A percentile compares a stretch with the other conserved stretches of the same genome.
phyloP scores from a whole-genome alignment of 1,284 basidiomycete genomes.

The Moesziomyces parantarcticus region DNA sequence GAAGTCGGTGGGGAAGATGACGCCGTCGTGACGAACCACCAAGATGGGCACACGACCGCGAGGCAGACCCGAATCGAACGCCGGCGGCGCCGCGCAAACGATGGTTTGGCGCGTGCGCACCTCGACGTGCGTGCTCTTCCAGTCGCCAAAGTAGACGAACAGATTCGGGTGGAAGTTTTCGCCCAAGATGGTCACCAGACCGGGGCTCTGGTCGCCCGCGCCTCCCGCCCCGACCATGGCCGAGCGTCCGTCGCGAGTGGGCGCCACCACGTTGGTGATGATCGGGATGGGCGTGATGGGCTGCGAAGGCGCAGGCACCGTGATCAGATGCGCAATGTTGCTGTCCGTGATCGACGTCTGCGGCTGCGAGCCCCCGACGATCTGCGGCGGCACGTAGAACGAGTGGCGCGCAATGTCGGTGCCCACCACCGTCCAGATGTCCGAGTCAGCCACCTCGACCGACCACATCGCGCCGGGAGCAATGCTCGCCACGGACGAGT shows the following conservation, averaged over 20 bases:
- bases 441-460: slow-evolving; percentile 71
- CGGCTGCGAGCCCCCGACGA: slow-evolving; percentile 44
- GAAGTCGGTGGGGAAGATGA: slow-evolving; percentile 82
- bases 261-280: slow-evolving; percentile 79
- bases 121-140: slow-evolving; percentile 86
- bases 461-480: slow-evolving; percentile 52
- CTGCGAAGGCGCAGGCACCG: slow-evolving; percentile 69
- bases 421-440: slow-evolving; percentile 92
- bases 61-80: slow-evolving; percentile 43
- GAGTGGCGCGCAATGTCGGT: slow-evolving; percentile 71
- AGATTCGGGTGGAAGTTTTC: slow-evolving; percentile 88
- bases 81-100: slow-evolving; percentile 65
- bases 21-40: slow-evolving; percentile 86
- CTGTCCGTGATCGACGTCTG: slow-evolving; percentile 27
- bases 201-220: slow-evolving; percentile 68
- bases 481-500: slow-evolving; percentile 47
- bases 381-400: slow-evolving; percentile 67
- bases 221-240: slow-evolving; percentile 20
- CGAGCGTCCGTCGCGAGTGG: slow-evolving; percentile 74
- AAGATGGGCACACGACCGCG: slow-evolving; percentile 76
- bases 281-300: slow-evolving; percentile 60
- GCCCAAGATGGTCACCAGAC: slow-evolving; percentile 86
- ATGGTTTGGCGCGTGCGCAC: slow-evolving; percentile 85
- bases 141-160: slow-evolving; percentile 86
- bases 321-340: slow-evolving; percentile 55